Percentiles rank a stretch among this genome's conserved stretches.
Conservation (phyloP, 75 land plant genomes). For the Ceratopteris richardii region DNA sequence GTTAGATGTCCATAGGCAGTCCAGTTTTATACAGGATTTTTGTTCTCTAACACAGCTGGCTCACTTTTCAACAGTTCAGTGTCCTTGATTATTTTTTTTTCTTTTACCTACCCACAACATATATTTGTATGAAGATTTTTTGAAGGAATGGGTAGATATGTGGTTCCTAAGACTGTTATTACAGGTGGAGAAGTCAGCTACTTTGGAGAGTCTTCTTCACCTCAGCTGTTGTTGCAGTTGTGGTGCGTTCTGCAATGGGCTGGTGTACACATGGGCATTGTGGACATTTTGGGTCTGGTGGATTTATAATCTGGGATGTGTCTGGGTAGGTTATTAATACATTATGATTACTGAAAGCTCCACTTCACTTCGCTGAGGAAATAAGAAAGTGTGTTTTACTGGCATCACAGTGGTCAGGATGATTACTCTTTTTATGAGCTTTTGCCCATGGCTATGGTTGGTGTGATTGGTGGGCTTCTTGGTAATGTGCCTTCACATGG, state of each 20-base stretch:
- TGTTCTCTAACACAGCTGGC: too few relatives aligned
- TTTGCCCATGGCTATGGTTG: constrained; percentile 96
- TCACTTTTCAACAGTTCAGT: too few relatives aligned
- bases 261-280: constrained; percentile 97
- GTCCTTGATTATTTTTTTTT: too few relatives aligned
- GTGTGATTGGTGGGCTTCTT: constrained; percentile 92
- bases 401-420: constrained; percentile 71
- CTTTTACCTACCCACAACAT: too few relatives aligned
- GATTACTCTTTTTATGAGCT: constrained; percentile 96
- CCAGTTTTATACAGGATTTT: too few relatives aligned
- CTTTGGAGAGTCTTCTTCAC: constrained; percentile 99
- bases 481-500: constrained; percentile 30
- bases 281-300: constrained; percentile 99
- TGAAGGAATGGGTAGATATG: too few relatives aligned
- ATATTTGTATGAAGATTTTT: too few relatives aligned
- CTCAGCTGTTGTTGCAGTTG: constrained; percentile 97
- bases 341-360: too few relatives aligned
- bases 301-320: constrained; percentile 98
- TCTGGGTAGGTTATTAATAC: constrained; percentile 46
- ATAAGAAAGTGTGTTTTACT: neutral
- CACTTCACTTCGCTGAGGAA: too few relatives aligned
- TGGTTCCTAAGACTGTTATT: too few relatives aligned
- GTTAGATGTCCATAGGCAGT: too few relatives aligned
- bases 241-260: constrained; percentile 94
- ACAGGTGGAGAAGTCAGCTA: constrained; percentile 99